Evolutionary conservation across 169 alveolate species (phyloP), one percentile per base, ranked within the genome.

Genomic region (Prorocentrum cordatum): DNA sequence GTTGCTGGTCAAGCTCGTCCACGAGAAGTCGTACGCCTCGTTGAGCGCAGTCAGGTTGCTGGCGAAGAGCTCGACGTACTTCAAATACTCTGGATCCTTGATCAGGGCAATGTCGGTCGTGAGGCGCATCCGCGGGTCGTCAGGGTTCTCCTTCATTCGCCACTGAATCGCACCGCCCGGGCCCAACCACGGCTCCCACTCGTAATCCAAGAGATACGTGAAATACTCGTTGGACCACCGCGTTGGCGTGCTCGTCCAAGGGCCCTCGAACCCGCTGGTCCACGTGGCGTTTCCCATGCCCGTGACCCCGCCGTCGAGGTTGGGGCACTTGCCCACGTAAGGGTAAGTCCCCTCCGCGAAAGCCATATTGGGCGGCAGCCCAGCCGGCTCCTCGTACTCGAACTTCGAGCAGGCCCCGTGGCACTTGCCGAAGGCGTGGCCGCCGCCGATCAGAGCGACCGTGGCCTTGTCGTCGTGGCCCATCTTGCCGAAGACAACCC

Each of bases 371-470:
- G 58, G 86, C 58, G 86, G 72, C 86, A 16, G 86, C 58, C 36
- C 50, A 59, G 72, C 58, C 58, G 68, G 36, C 68, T 59, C 68
- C 12, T 32, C 20, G 20, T 47, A 3, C 20, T 35, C 38, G 27
- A 59, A 35, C 35, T 12, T n/a, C n/a, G n/a, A n/a, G 80, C 91
- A 82, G 26, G 91, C 91, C 10, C 91, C 91, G 39, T 82, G 91
- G 70, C 70, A 31, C 58, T 82, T 82, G 35, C 91, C 91, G 54
- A 82, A 82, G 67, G 91, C 50, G 54, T 82, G 91, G 31, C 91
- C 91, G 22, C 91, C 91, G 7, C 91, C 91, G 27, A 82, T 82
- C 42, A 82, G 70, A 10, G 91, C 91, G 80, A 82, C 89, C 87
- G 86, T 75, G 31, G 50, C 72, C 14, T 72, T 33, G 72, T 75